Base-by-base conservation (phyloP, 1,139 yeast species). In the Pichia kudriavzevii region DNA sequence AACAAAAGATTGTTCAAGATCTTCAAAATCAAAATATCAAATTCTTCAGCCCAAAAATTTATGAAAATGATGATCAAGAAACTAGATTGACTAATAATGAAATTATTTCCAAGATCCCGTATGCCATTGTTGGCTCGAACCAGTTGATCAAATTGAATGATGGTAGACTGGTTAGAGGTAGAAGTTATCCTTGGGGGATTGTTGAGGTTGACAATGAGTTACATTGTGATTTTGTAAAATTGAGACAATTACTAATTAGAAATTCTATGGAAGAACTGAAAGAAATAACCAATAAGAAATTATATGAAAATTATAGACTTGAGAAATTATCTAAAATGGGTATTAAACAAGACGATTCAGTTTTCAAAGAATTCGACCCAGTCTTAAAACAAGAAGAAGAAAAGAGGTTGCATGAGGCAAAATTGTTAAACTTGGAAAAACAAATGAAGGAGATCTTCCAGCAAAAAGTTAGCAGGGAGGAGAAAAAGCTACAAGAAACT, bases 361-460 rank as follows among this genome's bases (percentile, higher is more conserved):
- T 91, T 19, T 93, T 93, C 67, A 77, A 82, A 58, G 96, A 85
- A 59, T 87, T 87, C 55, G 95, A 91, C 60, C 98, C 98, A 25
- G 76, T 82, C 40, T 72, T 83, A 47, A 84, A 85, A 64, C 94
- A 84, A 62, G 94, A 83, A 61, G 97, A 91, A 63, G 98, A 91
- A 63, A 79, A 85, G 53, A 79, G 83, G 28, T 69, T 85, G 53
- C 97, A 91, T 58, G 96, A 87, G 63, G 94, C 95, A 42, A 85
- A 91, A 57, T 71, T 93, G 52, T 80, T 91, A 41, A 87, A 85
- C 66, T 77, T 93, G 81, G 98, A 93, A 65, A 75, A 87, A 24
- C 97, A 91, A 64, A 87, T 93, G 97, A 88, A 91, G 67, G 72
- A 79, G 19, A 95, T 93, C 39, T 93, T 93, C 76, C 95, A 88